Base-by-base conservation (phyloP, 2,329 filamentous ascomycete genomes). In the Colletotrichum ledebouriae region DNA sequence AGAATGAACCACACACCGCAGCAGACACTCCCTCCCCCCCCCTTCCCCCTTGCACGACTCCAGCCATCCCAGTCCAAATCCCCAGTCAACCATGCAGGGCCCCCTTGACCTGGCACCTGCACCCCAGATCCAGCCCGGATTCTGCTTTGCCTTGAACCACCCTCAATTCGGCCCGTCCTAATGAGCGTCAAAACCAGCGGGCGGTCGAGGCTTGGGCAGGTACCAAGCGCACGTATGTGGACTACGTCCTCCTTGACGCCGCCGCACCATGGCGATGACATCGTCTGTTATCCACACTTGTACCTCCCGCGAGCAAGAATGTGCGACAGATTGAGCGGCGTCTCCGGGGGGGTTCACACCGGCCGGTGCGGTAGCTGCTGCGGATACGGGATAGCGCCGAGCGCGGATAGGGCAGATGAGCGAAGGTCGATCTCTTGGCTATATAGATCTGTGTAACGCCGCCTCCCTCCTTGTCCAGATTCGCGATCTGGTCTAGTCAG, bases 251-350 rank as follows among this genome's bases (percentile, higher is more conserved):
- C 29, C n/a, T 37, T 17, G 34, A 53, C 55, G 39, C 61, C 34
- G 60, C 53, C 47, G 64, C 64, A 53, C 64, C 59, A 58, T 47
- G 44, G 17, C 59, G 39, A 67, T 63, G 64, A 67, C 59, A 63
- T 67, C 44, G 52, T 46, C 34, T 6, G 46, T 49, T 59, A 64
- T 49, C 65, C 65, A 59, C 65, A 50, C 47, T 33, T 17, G 41
- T 59, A 34, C 33, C 20, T 53, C 12, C 15, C 17, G 22, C 15
- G 34, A 10, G 12, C 20, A 25, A 39, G 49, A 55, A 55, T 62
- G 34, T 17, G 60, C 65, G 65, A 68, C 47, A 68, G 52, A 68
- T 68, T 59, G 22, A 64, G 55, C 60, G 60, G 52, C 53, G 13
- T 33, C 22, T 57, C 59, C 52, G 44, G 44, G 44, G 44, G 50